Percentiles rank a stretch among this genome's conserved stretches.
phyloP scores from a whole-genome alignment of 139 green algal genomes.

The Chlorella sorokiniana region DNA sequence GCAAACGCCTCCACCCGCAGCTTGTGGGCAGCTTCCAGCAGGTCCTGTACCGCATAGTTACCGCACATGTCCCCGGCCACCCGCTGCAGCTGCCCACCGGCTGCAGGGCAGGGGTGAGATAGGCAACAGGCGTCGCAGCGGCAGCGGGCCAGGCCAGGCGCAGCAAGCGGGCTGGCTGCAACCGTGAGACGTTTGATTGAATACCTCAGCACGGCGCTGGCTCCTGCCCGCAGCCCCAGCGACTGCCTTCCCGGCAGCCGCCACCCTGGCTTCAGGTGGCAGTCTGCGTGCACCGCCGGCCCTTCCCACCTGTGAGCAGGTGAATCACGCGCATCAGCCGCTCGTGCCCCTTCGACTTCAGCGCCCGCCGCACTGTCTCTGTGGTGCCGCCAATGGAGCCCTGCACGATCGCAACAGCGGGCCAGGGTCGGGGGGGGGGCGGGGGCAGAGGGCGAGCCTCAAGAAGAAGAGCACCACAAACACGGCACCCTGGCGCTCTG shows the following conservation, averaged over 20 bases:
- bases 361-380: slow-evolving; percentile 19
- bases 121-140: background rate
- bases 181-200: too few relatives aligned
- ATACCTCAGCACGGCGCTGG: too few relatives aligned
- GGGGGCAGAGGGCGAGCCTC: too few relatives aligned
- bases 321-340: slow-evolving; percentile 28
- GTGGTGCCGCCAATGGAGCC: slow-evolving; percentile 4
- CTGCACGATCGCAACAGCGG: background rate
- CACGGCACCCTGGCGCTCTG: too few relatives aligned
- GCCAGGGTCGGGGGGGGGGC: too few relatives aligned
- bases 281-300: background rate
- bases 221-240: too few relatives aligned
- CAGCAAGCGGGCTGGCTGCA: too few relatives aligned
- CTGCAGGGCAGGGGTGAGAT: background rate
- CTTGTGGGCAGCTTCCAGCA: slow-evolving; percentile 36
- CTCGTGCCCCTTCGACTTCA: slow-evolving; percentile 20
- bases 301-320: slow-evolving; percentile 22
- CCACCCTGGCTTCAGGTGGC: background rate
- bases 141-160: too few relatives aligned
- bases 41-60: slow-evolving; percentile 48
- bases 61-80: slow-evolving; percentile 28
- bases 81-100: background rate
- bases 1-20: slow-evolving; percentile 26
- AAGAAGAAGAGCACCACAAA: too few relatives aligned
- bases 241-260: too few relatives aligned